Base-by-base conservation (phyloP, 768 basidiomycete species). In the Mycena kentingensis region DNA sequence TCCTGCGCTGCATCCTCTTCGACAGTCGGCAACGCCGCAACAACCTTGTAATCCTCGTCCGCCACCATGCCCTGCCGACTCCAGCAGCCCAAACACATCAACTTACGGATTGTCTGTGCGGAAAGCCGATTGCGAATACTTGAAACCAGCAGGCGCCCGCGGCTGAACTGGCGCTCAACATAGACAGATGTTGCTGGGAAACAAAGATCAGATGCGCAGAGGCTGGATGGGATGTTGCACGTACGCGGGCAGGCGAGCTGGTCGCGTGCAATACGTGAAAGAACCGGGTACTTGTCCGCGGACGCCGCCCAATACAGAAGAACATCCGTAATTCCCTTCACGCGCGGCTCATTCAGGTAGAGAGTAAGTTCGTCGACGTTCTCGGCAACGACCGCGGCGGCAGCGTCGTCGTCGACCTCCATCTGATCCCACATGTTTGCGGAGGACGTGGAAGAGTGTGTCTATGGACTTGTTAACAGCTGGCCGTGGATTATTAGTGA, bases 121-220 rank as follows among this genome's bases (percentile, higher is more conserved):
- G 57, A 55, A 2, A 71, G 60, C 1, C 54, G 58, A 44, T 65
- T 68, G 21, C 58, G 57, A 5, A 63, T 54, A 32, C 66, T 63
- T 0, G 66, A 61, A 1, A 69, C 53, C 10, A 70, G 26, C 3
- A 70, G 51, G 1, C 60, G 60, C n/a, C 69, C 69, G 3, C 61
- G 55, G 51, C 63, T 67, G 56, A 71, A 70, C 12, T 63, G 25
- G 4, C 62, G 54, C 46, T 70, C 65, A 38, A 70, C 65, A 42
- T 62, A 65, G 10, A 63, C 52, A 10, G 65, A 67, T 1, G 70
- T 68, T 3, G 67, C 66, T 70, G 34, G 8, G 49, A n/a, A n/a
- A n/a, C n/a, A 26, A 7, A 12, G 18, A 18, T 42, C 5, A 38
- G 37, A 7, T 26, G 10, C 22, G 22, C 12, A 22, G 13, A 11